Percentiles rank a stretch among this genome's conserved stretches.
phyloP scores from a whole-genome alignment of 2,329 filamentous ascomycete species.

The Phoma sp. region DNA sequence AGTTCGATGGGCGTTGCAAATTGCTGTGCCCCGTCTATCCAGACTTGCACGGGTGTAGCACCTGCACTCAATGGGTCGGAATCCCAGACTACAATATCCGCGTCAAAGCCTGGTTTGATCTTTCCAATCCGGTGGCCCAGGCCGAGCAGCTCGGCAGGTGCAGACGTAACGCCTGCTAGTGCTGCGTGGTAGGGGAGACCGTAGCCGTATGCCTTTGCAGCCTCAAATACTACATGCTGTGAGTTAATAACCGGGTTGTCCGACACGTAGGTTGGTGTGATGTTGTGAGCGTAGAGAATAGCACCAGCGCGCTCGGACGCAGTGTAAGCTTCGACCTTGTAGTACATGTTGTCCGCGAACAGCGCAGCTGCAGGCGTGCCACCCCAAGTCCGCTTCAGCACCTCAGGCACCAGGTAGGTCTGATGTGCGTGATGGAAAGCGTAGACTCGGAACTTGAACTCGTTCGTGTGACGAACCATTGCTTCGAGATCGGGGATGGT shows the following conservation, averaged over 20 bases:
- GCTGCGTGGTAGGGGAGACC: constrained; percentile 51
- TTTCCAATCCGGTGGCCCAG: constrained; percentile 50
- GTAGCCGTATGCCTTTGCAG: constrained; percentile 52
- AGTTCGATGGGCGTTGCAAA: constrained; percentile 37
- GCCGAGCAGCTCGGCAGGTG: constrained; percentile 49
- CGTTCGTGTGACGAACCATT: constrained; percentile 72
- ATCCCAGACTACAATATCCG: constrained; percentile 53
- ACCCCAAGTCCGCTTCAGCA: constrained; percentile 51
- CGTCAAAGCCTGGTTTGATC: constrained; percentile 50
- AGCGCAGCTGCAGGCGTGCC: constrained; percentile 57
- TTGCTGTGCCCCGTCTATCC: constrained; percentile 47
- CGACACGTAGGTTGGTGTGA: constrained; percentile 65
- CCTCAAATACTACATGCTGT: constrained; percentile 70
- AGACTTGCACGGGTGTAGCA: constrained; percentile 50
- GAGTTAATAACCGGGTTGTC: constrained; percentile 69
- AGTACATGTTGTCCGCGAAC: constrained; percentile 76
- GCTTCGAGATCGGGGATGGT: constrained; percentile 72
- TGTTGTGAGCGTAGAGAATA: constrained; percentile 66
- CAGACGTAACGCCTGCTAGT: constrained; percentile 44
- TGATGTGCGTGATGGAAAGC: constrained; percentile 75
- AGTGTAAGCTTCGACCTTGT: constrained; percentile 70
- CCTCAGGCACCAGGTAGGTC: constrained; percentile 69
- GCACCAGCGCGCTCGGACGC: constrained; percentile 71
- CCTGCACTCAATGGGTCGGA: constrained; percentile 50
- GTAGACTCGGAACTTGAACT: constrained; percentile 70